Base-by-base conservation (phyloP, 768 basidiomycete genomes). In the Xanthoconium purpureum region DNA sequence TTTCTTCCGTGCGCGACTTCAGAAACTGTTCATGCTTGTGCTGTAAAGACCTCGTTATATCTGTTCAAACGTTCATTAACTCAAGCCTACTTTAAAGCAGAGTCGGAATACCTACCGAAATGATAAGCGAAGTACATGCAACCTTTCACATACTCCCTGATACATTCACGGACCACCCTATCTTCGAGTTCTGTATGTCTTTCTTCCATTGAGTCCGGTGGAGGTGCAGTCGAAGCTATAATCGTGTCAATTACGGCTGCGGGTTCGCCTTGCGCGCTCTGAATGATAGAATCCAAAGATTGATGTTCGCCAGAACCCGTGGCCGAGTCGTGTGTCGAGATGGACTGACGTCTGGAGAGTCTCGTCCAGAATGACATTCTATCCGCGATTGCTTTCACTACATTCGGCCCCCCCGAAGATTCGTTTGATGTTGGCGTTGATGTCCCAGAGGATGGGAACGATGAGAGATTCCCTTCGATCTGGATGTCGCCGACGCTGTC, bases 51-150 rank as follows among this genome's bases (percentile, higher is more conserved):
- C 88, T 81, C n/a, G 91, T 92, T 30, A 93, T 80, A 64, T 93
- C 92, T 92, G 59, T 45, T 15, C 37, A 12, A 40, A 39, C 28
- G 13, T 43, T 55, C 29, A 42, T 51, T 35, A 58, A 30, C 36
- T 45, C n/a, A 2, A 20, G 36, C 17, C 36, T 30, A 45, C 8
- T 37, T 17, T 11, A 24, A 35, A 13, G 39, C 9, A 24, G 38
- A 13, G 39, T 30, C 14, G 55, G 13, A 37, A 54, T 33, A 65
- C 77, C 55, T 70, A 89, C 94, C 94, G 62, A 93, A 94, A 56
- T 80, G 84, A 70, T 92, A 89, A 1, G 91, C 80, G 67, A 92
- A 96, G 71, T 89, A 94, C 91, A 97, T 96, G 45, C 84, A 88
- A 12, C 92, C 93, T 63, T 87, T 90, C 14, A 81, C 78, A 64